Base-by-base conservation (phyloP, 768 basidiomycete species). In the Lanmaoa rubissima region DNA sequence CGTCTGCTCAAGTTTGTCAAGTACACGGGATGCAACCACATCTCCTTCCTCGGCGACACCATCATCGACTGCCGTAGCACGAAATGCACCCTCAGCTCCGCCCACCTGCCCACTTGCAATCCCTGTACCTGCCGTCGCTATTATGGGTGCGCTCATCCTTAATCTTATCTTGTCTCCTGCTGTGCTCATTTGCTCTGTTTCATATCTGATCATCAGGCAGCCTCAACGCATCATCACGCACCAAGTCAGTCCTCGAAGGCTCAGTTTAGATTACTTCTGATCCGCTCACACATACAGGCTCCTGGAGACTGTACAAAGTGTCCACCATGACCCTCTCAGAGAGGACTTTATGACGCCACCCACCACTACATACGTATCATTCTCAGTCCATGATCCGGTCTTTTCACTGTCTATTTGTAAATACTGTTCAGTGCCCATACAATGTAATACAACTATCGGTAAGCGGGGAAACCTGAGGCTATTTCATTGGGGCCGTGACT, bases 61-160 rank as follows among this genome's bases (percentile, higher is more conserved):
- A n/a, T 73, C 65, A 50, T 79, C 72, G 88, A 90, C 73, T 90
- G 88, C 66, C 55, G 44, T n/a, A 63, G 66, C 36, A 35, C 47
- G 10, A 34, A 54, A 32, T 90, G 88, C 69, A 66, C 57, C 53
- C 57, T 78, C 62, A 86, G 85, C 68, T 49, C 59, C 26, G 63
- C 67, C 0, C 88, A 90, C 62, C 81, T 82, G 16, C 16, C 65
- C 11, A 51, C 69, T 42, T 88, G 86, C 67, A 65, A 63, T 14
- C 65, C 73, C 35, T 79, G 81, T 55, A 51, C 40, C 14, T 89
- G 86, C 65, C 81, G 78, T 51, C 79, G 82, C 57, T 88, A 83
- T 64, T 87, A 79, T 58, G 75, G 74, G 79, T 80, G 42, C 57
- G 77, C 65, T 14, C 46, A 14, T 28, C 9, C 28, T 45, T 19